These are phyloP conservation scores for Amauroascus verrucosus DNA, from an alignment of 2,329 filamentous ascomycete species.

Conservation along the genomic window DNA sequence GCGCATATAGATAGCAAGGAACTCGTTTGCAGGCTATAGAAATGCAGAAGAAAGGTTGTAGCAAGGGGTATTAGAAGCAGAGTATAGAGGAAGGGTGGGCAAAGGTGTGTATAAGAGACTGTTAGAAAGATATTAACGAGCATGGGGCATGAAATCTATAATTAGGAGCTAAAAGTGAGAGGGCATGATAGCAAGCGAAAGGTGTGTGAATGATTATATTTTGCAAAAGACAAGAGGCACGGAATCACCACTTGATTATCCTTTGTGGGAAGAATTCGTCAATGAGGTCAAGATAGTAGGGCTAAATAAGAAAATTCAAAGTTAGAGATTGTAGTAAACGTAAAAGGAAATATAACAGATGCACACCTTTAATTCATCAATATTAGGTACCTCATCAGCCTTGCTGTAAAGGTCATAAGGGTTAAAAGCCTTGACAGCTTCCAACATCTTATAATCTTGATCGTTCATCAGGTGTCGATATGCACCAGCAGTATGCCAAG, in stretches of 20 bases:
- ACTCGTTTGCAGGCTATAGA: too few species aligned
- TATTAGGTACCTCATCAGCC: constrained; percentile 67
- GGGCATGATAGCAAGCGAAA: neutral
- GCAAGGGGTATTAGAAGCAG: too few species aligned
- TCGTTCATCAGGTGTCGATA: constrained; percentile 76
- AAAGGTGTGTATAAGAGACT: too few species aligned
- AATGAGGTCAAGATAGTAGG: constrained; percentile 47
- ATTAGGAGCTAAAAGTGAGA: neutral
- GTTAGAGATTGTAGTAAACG: neutral
- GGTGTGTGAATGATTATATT: too few species aligned
- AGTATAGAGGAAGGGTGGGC: too few species aligned
- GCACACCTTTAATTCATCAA: constrained; percentile 62
- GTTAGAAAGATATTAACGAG: too few species aligned
- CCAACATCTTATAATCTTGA: constrained; percentile 68
- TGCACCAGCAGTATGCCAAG: constrained; percentile 74
- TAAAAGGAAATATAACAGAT: constrained; percentile 15
- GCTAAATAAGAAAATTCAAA: constrained; percentile 1
- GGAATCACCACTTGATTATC: constrained; percentile 53
- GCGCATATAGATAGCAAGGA: too few species aligned
- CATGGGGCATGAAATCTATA: too few species aligned
- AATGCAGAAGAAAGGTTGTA: too few species aligned
- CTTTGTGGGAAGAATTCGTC: constrained; percentile 57
- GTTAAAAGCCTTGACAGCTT: constrained; percentile 77
- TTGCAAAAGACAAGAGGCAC: too few species aligned
- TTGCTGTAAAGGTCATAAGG: constrained; percentile 90